A percentile compares a stretch with the other conserved stretches of the same genome.
Conservation (phyloP, 2,329 filamentous ascomycete genomes). For the Ophiostoma triangulosporum region DNA sequence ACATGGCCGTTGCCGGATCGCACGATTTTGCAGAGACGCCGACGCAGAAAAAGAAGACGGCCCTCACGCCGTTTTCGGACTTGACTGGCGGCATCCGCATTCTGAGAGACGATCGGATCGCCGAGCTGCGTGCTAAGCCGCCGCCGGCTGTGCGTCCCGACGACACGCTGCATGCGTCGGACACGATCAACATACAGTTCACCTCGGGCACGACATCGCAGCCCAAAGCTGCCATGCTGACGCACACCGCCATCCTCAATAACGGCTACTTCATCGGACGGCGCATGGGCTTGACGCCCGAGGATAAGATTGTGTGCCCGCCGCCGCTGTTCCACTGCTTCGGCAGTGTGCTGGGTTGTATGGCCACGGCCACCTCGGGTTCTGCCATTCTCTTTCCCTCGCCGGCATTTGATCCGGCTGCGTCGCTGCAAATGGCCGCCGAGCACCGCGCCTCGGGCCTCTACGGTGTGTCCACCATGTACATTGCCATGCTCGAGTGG, state of each 20-base stretch:
- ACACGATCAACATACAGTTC: slow-evolving; percentile 91
- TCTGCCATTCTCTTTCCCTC: slow-evolving; percentile 72
- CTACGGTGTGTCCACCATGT: slow-evolving; percentile 92
- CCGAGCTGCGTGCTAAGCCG: neutral
- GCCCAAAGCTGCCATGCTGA: slow-evolving; percentile 85
- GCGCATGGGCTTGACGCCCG: slow-evolving; percentile 64
- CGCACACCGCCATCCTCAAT: slow-evolving; percentile 78
- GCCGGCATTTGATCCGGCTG: slow-evolving; percentile 72
- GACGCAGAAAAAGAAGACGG: slow-evolving; percentile 15
- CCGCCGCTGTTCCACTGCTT: slow-evolving; percentile 87
- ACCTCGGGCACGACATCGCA: slow-evolving; percentile 86
- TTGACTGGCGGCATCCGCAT: slow-evolving; percentile 19
- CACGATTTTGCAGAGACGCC: slow-evolving; percentile 14
- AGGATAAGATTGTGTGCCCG: slow-evolving; percentile 70
- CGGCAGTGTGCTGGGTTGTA: slow-evolving; percentile 82
- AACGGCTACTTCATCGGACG: slow-evolving; percentile 76
- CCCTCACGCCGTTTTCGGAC: slow-evolving; percentile 32
- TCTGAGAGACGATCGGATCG: neutral
- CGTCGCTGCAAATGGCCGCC: slow-evolving; percentile 46
- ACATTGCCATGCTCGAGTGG: slow-evolving; percentile 71
- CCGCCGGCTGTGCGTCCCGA: slow-evolving; percentile 26
- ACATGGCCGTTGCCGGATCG: slow-evolving; percentile 30
- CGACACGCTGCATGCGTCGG: slow-evolving; percentile 39
- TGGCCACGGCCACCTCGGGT: slow-evolving; percentile 77
- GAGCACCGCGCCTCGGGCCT: slow-evolving; percentile 48